These are phyloP conservation scores for Gossypium gossypioides DNA, from an alignment of 441 rosid genomes.

Conservation along the genomic window DNA sequence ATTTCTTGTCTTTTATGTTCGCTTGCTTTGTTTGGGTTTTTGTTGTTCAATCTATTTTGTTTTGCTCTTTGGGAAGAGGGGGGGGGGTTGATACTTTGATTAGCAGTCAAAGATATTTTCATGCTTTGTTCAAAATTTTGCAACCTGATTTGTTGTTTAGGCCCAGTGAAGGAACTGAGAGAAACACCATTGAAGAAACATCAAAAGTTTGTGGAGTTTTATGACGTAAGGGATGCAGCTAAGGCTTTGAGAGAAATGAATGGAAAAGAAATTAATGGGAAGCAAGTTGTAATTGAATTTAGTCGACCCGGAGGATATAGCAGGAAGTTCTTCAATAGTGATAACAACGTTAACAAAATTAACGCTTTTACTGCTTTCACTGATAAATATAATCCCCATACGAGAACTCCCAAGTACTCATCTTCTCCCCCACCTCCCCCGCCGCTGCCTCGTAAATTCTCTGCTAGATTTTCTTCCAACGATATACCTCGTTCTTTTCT, in stretches of 20 bases:
- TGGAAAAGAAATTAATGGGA: slow-evolving; percentile 55
- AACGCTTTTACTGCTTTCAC: slow-evolving; percentile 3
- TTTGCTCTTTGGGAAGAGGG: no score
- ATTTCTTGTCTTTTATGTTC: not conserved
- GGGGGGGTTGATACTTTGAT: not conserved
- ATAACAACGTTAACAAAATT: slow-evolving; percentile 10
- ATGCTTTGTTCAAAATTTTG: not conserved
- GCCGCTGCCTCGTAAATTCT: slow-evolving; percentile 1
- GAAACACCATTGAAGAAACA: slow-evolving; percentile 86
- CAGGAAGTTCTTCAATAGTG: slow-evolving; percentile 41
- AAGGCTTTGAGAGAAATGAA: slow-evolving; percentile 50
- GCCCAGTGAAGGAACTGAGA: slow-evolving; percentile 67
- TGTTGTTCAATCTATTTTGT: no score
- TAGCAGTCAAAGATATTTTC: no score
- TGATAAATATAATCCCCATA: not conserved
- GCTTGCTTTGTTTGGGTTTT: not conserved
- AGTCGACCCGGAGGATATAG: slow-evolving; percentile 17
- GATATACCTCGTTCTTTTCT: slow-evolving; percentile 3
- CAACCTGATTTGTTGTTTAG: slow-evolving; percentile 20
- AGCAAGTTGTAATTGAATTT: slow-evolving; percentile 59
- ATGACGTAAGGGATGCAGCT: slow-evolving; percentile 62
- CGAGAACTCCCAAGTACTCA: slow-evolving; percentile 7
- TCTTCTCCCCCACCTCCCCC: not conserved
- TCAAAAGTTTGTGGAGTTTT: slow-evolving; percentile 75
- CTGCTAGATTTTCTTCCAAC: slow-evolving; percentile 2